Conservation (phyloP, 495 filamentous ascomycete species). For the Hyaloscypha finlandica region DNA sequence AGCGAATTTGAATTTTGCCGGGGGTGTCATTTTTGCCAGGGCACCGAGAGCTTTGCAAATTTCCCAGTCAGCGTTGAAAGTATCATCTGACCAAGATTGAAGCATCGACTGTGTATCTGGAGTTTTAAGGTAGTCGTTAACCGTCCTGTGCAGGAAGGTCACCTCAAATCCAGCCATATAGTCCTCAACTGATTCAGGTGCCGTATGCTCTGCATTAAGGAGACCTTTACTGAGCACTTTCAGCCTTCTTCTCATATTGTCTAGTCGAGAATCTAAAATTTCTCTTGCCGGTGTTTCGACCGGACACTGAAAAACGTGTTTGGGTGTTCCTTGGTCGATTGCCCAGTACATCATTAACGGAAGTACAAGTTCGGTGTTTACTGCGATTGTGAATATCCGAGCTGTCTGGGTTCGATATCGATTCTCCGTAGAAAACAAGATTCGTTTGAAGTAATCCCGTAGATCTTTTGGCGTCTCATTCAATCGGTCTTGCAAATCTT, state of each 20-base stretch:
- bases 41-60: too few species aligned
- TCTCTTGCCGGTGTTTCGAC: neutral
- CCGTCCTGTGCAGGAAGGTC: too few species aligned
- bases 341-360: neutral
- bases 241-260: neutral
- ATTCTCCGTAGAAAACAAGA: conserved; percentile 5
- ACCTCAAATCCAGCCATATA: too few species aligned
- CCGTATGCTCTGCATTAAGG: too few species aligned
- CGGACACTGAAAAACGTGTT: neutral
- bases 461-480: conserved; percentile 3
- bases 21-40: too few species aligned
- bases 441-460: conserved; percentile 5
- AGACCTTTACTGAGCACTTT: too few species aligned
- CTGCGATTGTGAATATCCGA: neutral
- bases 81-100: too few species aligned
- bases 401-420: neutral
- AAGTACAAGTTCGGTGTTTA: neutral
- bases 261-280: neutral
- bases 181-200: too few species aligned
- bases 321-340: neutral
- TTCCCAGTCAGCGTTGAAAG: too few species aligned
- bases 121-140: too few species aligned
- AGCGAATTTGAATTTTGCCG: too few species aligned
- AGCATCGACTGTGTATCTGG: too few species aligned
- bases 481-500: neutral